A percentile compares a stretch with the other conserved stretches of the same genome.
These are phyloP conservation scores for Colletotrichum australisinense DNA, from an alignment of 2,329 filamentous ascomycete genomes.

Conservation along the genomic window DNA sequence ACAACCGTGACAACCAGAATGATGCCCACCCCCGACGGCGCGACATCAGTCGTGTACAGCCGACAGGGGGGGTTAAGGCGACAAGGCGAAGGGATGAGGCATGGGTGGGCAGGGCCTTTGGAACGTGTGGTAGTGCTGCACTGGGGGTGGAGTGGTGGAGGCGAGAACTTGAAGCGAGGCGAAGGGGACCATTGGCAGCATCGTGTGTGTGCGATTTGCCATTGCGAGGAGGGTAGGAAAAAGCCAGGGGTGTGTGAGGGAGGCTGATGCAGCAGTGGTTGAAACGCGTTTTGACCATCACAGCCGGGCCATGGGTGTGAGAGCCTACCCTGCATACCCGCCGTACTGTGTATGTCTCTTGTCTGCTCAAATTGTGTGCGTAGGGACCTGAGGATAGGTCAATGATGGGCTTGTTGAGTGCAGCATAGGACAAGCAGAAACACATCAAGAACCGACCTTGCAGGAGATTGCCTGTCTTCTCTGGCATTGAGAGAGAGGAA, in stretches of 20 bases:
- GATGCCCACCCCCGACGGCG: not conserved
- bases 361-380: not conserved
- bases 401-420: not conserved
- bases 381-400: not conserved
- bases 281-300: slow-evolving; percentile 46
- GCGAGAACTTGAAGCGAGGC: not conserved
- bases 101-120: slow-evolving; percentile 12
- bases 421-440: slow-evolving; percentile 10
- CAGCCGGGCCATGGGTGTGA: slow-evolving; percentile 27
- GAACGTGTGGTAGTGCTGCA: not conserved
- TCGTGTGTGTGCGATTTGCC: not conserved
- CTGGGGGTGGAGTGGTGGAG: not conserved
- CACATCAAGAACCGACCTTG: slow-evolving; percentile 6
- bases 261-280: slow-evolving; percentile 39
- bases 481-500: not conserved
- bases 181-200: slow-evolving; percentile 2
- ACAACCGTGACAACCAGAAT: not conserved
- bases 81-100: slow-evolving; percentile 14
- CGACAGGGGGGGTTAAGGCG: not conserved
- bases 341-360: not conserved
- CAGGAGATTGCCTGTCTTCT: slow-evolving; percentile 5
- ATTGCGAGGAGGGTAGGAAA: slow-evolving; percentile 12
- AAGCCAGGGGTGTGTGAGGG: not conserved
- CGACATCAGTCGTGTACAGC: slow-evolving; percentile 14
- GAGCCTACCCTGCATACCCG: slow-evolving; percentile 5